These are phyloP conservation scores for Scedosporium dehoogii DNA, from an alignment of 2,329 filamentous ascomycete genomes.

Conservation along the genomic window DNA sequence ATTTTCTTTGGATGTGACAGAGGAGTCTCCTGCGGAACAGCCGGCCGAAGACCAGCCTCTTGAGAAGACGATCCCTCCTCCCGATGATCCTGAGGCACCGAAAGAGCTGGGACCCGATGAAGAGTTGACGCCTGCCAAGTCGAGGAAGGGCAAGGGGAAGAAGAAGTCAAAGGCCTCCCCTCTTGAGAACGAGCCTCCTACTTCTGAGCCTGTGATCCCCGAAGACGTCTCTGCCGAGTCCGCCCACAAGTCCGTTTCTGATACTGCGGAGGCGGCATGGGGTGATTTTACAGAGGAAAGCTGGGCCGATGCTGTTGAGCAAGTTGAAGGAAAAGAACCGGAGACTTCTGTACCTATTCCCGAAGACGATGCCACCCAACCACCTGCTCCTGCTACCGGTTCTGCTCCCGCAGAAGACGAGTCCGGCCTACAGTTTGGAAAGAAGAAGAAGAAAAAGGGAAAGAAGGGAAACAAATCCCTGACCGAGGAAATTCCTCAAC, in stretches of 20 bases:
- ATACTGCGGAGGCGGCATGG: background rate
- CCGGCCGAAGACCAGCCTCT: conserved; percentile 7
- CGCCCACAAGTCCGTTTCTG: background rate
- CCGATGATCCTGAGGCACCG: conserved; percentile 7
- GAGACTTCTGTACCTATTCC: background rate
- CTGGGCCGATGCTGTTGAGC: conserved; percentile 1
- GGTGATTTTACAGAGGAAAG: background rate
- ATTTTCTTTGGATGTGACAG: background rate
- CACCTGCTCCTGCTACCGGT: background rate
- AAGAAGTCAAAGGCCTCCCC: conserved; percentile 30
- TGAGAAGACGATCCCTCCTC: conserved; percentile 5
- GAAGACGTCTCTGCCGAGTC: background rate
- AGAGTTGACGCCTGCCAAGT: conserved; percentile 9
- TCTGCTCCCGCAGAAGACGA: conserved; percentile 4
- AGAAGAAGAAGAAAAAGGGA: conserved; percentile 7
- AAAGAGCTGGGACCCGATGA: conserved; percentile 6
- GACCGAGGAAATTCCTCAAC: background rate
- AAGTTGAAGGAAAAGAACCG: background rate
- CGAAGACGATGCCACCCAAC: background rate
- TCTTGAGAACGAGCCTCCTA: conserved; percentile 1
- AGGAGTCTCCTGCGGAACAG: background rate
- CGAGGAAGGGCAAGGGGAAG: conserved; percentile 22
- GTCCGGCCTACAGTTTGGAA: background rate
- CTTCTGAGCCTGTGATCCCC: background rate
- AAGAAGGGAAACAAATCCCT: background rate